These are phyloP conservation scores for Cornus kousa DNA, from an alignment of 148 eudicot species.

Conservation along the genomic window DNA sequence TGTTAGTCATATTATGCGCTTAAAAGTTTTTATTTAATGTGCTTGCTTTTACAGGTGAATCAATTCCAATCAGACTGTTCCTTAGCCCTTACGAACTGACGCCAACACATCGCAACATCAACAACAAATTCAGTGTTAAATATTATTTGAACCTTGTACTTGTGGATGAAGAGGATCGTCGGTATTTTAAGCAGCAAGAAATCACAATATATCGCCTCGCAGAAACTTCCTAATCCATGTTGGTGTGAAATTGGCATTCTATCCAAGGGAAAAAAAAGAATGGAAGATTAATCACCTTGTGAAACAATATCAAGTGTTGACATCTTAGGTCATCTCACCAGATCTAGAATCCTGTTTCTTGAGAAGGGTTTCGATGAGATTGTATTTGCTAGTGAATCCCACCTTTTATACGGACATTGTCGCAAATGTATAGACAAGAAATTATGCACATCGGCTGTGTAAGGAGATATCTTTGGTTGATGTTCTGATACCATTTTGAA, in stretches of 20 bases:
- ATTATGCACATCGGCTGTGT: background rate
- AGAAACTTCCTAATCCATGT: constrained; percentile 39
- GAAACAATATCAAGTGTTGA: background rate
- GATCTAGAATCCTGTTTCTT: background rate
- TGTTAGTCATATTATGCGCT: background rate
- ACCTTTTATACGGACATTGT: background rate
- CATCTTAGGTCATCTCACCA: background rate
- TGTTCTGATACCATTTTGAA: background rate
- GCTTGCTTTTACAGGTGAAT: constrained; percentile 63
- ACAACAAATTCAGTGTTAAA: constrained; percentile 97
- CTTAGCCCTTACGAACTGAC: constrained; percentile 96
- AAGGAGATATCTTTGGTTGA: no score
- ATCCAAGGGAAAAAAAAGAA: background rate
- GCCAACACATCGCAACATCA: constrained; percentile 89
- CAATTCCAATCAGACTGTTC: constrained; percentile 87
- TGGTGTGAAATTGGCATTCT: background rate
- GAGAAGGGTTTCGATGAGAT: background rate
- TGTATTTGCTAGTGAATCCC: background rate
- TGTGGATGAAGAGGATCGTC: constrained; percentile 97
- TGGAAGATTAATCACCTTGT: background rate
- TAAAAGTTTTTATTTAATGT: background rate
- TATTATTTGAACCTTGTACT: constrained; percentile 89
- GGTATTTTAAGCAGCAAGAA: constrained; percentile 97
- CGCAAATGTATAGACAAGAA: constrained; percentile 19
- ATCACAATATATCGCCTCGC: constrained; percentile 79